Conservation (phyloP, 495 filamentous ascomycete genomes). For the Xylaria telfairii region DNA sequence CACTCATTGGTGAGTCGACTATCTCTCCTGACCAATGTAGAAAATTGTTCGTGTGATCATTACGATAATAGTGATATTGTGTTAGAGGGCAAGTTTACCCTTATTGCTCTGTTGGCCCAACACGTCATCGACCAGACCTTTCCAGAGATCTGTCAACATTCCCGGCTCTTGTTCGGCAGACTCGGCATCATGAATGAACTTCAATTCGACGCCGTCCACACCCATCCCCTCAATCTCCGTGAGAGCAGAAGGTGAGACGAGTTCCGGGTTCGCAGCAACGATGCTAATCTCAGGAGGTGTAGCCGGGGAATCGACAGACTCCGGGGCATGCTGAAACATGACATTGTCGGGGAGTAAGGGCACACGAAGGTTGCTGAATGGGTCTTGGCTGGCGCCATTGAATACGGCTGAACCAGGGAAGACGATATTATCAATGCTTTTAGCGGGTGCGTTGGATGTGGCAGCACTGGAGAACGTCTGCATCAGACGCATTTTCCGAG, state of each 20-base stretch:
- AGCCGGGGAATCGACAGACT: conserved; percentile 44
- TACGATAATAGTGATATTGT: not conserved
- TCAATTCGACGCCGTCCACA: conserved; percentile 55
- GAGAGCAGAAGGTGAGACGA: conserved; percentile 47
- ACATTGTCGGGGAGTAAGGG: conserved; percentile 55
- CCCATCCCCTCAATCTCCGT: conserved; percentile 55
- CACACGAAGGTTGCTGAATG: conserved; percentile 49
- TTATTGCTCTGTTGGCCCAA: conserved; percentile 38
- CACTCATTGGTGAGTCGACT: not conserved
- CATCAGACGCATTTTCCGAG: conserved; percentile 52
- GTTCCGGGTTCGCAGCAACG: conserved; percentile 51
- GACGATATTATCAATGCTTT: conserved; percentile 47
- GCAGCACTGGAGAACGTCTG: conserved; percentile 55
- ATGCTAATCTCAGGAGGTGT: conserved; percentile 45
- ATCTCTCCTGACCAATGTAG: conserved; percentile 1
- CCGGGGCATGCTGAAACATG: conserved; percentile 32
- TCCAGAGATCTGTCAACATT: conserved; percentile 54
- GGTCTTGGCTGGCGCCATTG: conserved; percentile 35
- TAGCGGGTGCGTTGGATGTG: conserved; percentile 28
- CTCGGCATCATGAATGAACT: conserved; percentile 47
- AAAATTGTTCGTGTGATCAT: conserved; percentile 10
- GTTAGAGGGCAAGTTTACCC: conserved; percentile 37
- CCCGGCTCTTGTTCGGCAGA: conserved; percentile 37
- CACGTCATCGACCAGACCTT: conserved; percentile 54
- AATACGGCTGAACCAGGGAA: conserved; percentile 44